Evolutionary conservation across 352 stramenopile genomes (phyloP), one percentile per base, ranked within the genome.

Genomic region (Peronospora belbahrii): DNA sequence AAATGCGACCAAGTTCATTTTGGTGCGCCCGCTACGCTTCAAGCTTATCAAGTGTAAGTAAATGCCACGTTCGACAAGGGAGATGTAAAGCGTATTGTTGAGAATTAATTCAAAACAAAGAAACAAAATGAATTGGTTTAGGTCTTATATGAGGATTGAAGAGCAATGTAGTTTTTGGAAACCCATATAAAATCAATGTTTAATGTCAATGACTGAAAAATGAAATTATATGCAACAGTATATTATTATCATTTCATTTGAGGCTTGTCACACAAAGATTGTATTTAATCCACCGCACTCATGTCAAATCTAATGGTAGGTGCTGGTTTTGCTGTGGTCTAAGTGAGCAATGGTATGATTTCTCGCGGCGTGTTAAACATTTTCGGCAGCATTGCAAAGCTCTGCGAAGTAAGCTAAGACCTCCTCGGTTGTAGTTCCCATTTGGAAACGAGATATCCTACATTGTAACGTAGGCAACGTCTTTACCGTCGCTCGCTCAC

Each of bases 1-100:
- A 64, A 72, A 48, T 72, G 63, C 32, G 59, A 72, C 46, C 62
- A 66, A 30, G 46, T 62, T 15, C 52, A 67, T 34, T 62, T 59
- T 11, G 53, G 53, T 22, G 57, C 62, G 1, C 57, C 62, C 10
- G 49, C 62, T 1, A 71, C 53, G 30, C 62, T 71, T 13, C 62
- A 67, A 15, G 62, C 62, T 19, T 71, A 67, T 35, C 52, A 71
- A 23, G 62, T 71, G 13, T 71, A 59, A 60, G 15, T n/a, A 13
- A 30, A 42, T 19, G 4, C 10, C 19, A 30, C 11, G 11, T 22
- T 18, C 0, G 18, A 37, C 6, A 11, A 3, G 2, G 3, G 14
- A 25, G 30, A 24, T 6, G 18, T 0, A 13, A 22, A 3, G 24
- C 3, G 24, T 28, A 1, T 30, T 44, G 25, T 3, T 25, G 24